These are phyloP conservation scores for Labyrinthula sp. DNA, from an alignment of 352 stramenopile genomes.

Conservation along the genomic window DNA sequence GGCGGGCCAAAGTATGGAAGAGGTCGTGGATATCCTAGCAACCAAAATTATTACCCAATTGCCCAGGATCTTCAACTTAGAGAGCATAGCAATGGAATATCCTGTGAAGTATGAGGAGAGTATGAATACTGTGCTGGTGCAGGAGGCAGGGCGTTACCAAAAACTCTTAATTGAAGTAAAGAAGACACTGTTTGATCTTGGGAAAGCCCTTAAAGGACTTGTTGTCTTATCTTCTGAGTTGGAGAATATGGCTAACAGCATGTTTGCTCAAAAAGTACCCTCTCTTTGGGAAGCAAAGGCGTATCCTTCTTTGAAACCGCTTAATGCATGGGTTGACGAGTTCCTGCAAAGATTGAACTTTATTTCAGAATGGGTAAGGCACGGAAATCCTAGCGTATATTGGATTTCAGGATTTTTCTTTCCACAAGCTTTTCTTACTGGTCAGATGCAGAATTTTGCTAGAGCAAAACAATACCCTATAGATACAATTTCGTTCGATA, in stretches of 20 bases:
- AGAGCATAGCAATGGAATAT: constrained; percentile 65
- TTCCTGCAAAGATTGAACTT: constrained; percentile 68
- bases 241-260: constrained; percentile 64
- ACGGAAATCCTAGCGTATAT: constrained; percentile 61
- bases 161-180: constrained; percentile 68
- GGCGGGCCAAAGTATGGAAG: constrained; percentile 29
- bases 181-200: constrained; percentile 57
- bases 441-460: constrained; percentile 76
- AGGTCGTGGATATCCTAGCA: constrained; percentile 59
- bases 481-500: constrained; percentile 50
- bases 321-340: constrained; percentile 69
- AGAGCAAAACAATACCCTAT: constrained; percentile 70
- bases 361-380: constrained; percentile 65
- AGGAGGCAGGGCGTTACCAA: constrained; percentile 84
- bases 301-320: constrained; percentile 52
- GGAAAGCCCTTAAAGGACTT: constrained; percentile 69
- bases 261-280: constrained; percentile 74
- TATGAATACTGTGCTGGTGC: constrained; percentile 83
- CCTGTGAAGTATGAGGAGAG: constrained; percentile 70
- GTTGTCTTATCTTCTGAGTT: constrained; percentile 79
- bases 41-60: constrained; percentile 52
- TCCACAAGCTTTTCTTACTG: constrained; percentile 79
- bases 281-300: constrained; percentile 46
- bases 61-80: constrained; percentile 59
- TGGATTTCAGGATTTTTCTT: constrained; percentile 90